A percentile compares a stretch with the other conserved stretches of the same genome.
Evolutionary conservation across 1,284 basidiomycete genomes (phyloP).

Genomic region (Ustilago xerochloae): DNA sequence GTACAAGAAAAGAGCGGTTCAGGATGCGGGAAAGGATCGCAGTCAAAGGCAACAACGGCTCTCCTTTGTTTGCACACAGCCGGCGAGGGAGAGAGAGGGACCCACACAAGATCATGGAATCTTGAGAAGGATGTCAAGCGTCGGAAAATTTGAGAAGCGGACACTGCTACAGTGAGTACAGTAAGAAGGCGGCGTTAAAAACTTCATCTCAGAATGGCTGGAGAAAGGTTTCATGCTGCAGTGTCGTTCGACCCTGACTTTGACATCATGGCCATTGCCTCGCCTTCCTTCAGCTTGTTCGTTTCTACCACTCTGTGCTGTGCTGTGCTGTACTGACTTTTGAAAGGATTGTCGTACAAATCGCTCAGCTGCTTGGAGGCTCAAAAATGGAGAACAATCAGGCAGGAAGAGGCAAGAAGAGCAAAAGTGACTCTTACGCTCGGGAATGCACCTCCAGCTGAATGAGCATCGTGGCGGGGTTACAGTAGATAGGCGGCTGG

Average conservation of each 20-base stretch:
- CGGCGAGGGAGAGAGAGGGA: not conserved
- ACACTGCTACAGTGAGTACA: not conserved
- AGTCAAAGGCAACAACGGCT: no score
- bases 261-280: not conserved
- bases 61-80: no score
- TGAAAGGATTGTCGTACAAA: no score
- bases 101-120: no score
- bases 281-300: not conserved
- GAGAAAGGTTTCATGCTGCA: not conserved
- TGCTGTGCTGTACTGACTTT: not conserved
- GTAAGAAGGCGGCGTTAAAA: not conserved
- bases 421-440: conserved; percentile 5
- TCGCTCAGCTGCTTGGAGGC: no score
- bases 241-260: conserved; percentile 21
- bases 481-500: not conserved
- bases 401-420: not conserved
- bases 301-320: conserved; percentile 16
- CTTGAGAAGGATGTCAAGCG: not conserved
- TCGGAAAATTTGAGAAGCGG: not conserved
- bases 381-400: no score
- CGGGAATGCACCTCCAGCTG: conserved; percentile 5
- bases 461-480: conserved; percentile 4
- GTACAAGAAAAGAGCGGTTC: not conserved
- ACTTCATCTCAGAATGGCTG: not conserved
- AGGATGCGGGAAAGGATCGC: not conserved